A percentile compares a stretch with the other conserved stretches of the same genome.
phyloP scores from a whole-genome alignment of 176 grass and related monocot genomes.

The Chloris gayana region DNA sequence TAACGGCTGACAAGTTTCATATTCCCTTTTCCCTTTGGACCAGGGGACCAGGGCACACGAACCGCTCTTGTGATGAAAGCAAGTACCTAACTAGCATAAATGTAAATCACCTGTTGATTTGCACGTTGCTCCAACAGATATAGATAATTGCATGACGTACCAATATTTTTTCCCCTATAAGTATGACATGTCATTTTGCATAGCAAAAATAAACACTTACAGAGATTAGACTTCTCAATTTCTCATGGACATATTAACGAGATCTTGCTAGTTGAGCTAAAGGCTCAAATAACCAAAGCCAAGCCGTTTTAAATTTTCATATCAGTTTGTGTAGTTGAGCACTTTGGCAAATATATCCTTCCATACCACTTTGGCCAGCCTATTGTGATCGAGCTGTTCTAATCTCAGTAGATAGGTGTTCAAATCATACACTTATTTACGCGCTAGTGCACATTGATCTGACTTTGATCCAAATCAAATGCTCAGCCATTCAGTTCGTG shows the following conservation, averaged over 20 bases:
- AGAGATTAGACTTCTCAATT: background rate
- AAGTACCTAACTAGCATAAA: background rate
- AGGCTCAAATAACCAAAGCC: background rate
- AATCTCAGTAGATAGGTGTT: background rate
- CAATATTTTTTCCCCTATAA: background rate
- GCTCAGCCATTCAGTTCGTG: background rate
- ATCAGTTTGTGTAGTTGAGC: background rate
- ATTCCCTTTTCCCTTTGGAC: background rate
- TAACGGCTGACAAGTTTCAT: conserved; percentile 7
- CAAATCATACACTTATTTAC: background rate
- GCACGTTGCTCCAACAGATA: conserved; percentile 30
- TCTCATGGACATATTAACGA: background rate
- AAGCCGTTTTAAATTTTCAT: background rate
- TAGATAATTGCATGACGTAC: background rate
- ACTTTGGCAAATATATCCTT: background rate
- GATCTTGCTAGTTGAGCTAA: background rate
- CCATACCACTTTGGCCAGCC: background rate
- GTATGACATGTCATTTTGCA: conserved; percentile 6
- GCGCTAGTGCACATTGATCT: background rate
- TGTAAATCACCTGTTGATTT: background rate
- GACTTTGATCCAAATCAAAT: background rate
- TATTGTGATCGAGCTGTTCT: background rate
- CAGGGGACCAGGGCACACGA: conserved; percentile 9
- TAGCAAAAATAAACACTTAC: background rate
- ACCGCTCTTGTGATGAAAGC: background rate